phyloP scores from a whole-genome alignment of 345 rosid genomes.

The Eucalyptus erythrocorys region DNA sequence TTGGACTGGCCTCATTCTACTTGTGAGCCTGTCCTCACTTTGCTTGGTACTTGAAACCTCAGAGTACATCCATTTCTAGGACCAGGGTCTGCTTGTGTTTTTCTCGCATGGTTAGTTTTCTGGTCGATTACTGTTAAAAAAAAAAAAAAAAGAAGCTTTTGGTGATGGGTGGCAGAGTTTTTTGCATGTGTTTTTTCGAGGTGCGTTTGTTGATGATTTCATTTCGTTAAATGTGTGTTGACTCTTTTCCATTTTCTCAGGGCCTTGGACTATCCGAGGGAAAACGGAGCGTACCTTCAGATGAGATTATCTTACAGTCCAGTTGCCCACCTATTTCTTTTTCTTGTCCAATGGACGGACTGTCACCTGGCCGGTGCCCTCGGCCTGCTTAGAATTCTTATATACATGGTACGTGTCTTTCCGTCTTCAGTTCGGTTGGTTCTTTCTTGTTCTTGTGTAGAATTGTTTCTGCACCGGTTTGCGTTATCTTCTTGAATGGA shows the following conservation, averaged over 20 bases:
- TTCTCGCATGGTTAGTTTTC: background rate
- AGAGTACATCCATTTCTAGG: background rate
- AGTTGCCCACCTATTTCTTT: constrained; percentile 72
- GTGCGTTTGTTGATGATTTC: background rate
- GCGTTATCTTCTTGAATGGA: background rate
- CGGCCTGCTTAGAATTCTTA: constrained; percentile 81
- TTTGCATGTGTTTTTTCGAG: background rate
- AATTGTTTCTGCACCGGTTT: background rate
- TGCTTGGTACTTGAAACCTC: background rate
- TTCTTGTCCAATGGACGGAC: constrained; percentile 95
- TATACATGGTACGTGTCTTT: constrained; percentile 43
- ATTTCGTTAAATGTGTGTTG: background rate
- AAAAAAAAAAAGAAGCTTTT: background rate
- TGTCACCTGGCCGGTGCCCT: constrained; percentile 89
- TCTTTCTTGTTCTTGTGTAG: background rate
- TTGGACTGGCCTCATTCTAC: background rate
- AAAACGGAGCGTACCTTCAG: constrained; percentile 75
- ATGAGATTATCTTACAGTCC: constrained; percentile 95
- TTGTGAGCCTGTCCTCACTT: background rate
- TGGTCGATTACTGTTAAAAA: background rate
- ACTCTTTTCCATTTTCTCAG: constrained; percentile 13
- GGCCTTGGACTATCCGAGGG: constrained; percentile 73
- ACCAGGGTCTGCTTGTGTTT: background rate
- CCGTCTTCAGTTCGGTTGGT: background rate
- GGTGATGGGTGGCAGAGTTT: background rate